Base-by-base conservation (phyloP, 2,329 filamentous ascomycete genomes). In the Clarireedia monteithiana region DNA sequence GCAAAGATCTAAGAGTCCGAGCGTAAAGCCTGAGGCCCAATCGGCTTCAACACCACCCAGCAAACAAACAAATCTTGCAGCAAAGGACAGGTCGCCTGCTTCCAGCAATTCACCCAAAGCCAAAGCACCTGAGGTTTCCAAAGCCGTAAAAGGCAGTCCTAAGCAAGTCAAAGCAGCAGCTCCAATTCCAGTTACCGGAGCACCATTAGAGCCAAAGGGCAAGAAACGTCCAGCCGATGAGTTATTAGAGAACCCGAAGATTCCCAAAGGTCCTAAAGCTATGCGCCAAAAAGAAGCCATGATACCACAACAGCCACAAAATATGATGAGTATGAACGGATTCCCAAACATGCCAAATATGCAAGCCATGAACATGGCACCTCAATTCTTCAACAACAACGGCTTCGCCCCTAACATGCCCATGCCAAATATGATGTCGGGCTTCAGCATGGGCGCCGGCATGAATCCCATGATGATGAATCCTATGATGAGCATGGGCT, bases 211-310 rank as follows among this genome's bases (percentile, higher is more conserved):
- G 26, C 53, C 53, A 42, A 50, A 56, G 10, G 54, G 54, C 26
- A 94, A 88, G 73, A 99, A 97, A 74, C 84, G 94, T 23, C 81
- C 87, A 10, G 90, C 91, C 14, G 89, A 92, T 38, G 86, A 91
- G 52, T 77, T 77, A 34, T 73, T 80, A 6, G 82, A 84, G 63
- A 84, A 86, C 62, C 80, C 81, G 42, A 81, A 80, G 66, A 81
- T 85, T 42, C 81, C 83, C 47, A 86, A 85, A 64, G 83, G 77
- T 0, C 83, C 83, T 2, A 83, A 83, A 68, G 82, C 79, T 39
- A 86, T 84, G 83, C 81, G 79, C 63, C 78, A 74, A 62, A 71
- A 74, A 42, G 60, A 69, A 65, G 58, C 70, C 67, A 75, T 75
- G 65, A 73, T 70, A 55, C 58, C 64, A 6, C 60, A 63, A 59